phyloP scores from a whole-genome alignment of 495 filamentous ascomycete species.

The Penicillium silybi region DNA sequence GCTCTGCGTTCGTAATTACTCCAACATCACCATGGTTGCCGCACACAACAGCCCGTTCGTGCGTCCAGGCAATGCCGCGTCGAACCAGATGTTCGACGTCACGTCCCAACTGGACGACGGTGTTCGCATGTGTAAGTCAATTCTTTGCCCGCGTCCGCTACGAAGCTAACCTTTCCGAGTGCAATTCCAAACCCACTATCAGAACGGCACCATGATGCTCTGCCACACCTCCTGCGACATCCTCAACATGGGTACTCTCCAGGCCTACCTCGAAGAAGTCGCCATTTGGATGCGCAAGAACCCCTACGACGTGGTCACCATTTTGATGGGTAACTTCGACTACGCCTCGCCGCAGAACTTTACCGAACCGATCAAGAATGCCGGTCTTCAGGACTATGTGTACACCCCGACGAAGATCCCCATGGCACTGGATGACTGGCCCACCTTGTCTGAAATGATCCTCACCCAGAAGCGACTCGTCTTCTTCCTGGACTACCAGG shows the following conservation, averaged over 20 bases:
- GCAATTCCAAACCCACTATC: constrained; percentile 77
- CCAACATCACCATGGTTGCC: constrained; percentile 84
- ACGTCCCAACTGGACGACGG: constrained; percentile 79
- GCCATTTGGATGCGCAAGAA: constrained; percentile 68
- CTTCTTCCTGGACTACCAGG: constrained; percentile 77
- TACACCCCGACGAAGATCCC: constrained; percentile 67
- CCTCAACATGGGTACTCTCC: constrained; percentile 72
- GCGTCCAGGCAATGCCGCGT: constrained; percentile 59
- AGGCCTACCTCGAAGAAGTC: constrained; percentile 67
- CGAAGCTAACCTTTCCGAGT: constrained; percentile 39
- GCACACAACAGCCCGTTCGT: constrained; percentile 89
- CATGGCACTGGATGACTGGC: constrained; percentile 77
- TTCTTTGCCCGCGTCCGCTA: too few relatives aligned
- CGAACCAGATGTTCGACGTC: constrained; percentile 73
- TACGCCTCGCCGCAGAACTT: constrained; percentile 58
- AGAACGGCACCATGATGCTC: constrained; percentile 56
- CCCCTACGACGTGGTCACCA: constrained; percentile 88
- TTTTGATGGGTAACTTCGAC: constrained; percentile 83
- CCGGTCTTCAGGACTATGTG: constrained; percentile 64
- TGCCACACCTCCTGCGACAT: constrained; percentile 79
- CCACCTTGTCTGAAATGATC: constrained; percentile 77
- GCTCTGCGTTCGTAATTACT: constrained; percentile 76
- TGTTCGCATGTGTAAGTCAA: constrained; percentile 66
- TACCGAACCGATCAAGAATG: constrained; percentile 55
- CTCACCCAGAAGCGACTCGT: constrained; percentile 57